Evolutionary conservation across 2,329 filamentous ascomycete species (phyloP).

Genomic region (Alternaria postmessia): DNA sequence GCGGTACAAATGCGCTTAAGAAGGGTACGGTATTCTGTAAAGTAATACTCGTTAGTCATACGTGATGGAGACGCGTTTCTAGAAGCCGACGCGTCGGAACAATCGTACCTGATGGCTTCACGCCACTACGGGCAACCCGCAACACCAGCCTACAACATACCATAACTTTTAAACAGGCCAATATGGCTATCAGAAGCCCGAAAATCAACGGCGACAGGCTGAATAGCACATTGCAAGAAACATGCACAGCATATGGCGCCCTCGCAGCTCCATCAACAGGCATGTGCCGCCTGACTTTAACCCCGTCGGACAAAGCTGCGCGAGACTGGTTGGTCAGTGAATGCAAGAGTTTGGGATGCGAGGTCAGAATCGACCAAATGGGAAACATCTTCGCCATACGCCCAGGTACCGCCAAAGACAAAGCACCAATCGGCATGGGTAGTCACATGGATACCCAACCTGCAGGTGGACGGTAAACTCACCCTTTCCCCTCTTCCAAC

Average conservation of each 20-base stretch:
- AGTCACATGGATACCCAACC: slow-evolving; percentile 64
- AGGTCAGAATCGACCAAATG: slow-evolving; percentile 47
- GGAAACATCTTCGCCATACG: slow-evolving; percentile 47
- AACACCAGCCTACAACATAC: background rate
- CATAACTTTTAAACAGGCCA: background rate
- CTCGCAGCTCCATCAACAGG: slow-evolving; percentile 60
- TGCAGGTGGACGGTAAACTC: slow-evolving; percentile 34
- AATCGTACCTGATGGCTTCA: background rate
- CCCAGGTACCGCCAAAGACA: slow-evolving; percentile 52
- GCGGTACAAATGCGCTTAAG: slow-evolving; percentile 6
- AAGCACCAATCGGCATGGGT: slow-evolving; percentile 54
- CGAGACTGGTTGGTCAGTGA: slow-evolving; percentile 44
- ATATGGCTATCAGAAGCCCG: slow-evolving; percentile 12
- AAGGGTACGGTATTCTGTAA: slow-evolving; percentile 4
- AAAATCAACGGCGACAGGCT: slow-evolving; percentile 37
- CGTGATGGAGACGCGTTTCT: background rate
- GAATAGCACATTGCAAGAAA: slow-evolving; percentile 35
- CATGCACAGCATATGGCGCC: slow-evolving; percentile 40
- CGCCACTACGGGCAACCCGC: background rate
- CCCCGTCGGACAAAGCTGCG: slow-evolving; percentile 36
- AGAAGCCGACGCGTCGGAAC: slow-evolving; percentile 3
- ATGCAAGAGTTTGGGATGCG: slow-evolving; percentile 38
- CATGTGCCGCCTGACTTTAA: slow-evolving; percentile 75
- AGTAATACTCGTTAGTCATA: slow-evolving; percentile 29
- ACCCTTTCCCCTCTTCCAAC: too few relatives aligned